phyloP scores from a whole-genome alignment of 352 stramenopile genomes.

The Elongisporangium senticosum region DNA sequence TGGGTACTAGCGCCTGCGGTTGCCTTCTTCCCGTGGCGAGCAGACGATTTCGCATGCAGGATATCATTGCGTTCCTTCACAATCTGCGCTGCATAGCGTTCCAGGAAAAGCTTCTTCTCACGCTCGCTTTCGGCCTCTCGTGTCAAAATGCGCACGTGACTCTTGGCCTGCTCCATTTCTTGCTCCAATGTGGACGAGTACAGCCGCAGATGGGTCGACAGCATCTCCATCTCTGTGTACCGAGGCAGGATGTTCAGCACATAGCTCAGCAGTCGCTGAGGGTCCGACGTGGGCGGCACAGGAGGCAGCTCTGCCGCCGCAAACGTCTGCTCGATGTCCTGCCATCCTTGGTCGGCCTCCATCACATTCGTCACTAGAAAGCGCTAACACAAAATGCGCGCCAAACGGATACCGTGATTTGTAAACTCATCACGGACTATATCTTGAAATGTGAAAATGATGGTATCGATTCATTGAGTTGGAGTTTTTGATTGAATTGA shows the following conservation, averaged over 20 bases:
- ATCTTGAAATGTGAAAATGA: background rate
- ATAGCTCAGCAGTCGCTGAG: slow-evolving; percentile 67
- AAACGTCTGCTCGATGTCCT: slow-evolving; percentile 51
- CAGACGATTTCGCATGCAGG: slow-evolving; percentile 44
- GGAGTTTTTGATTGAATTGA: slow-evolving; percentile 18
- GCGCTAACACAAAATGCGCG: slow-evolving; percentile 2
- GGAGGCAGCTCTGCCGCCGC: slow-evolving; percentile 44
- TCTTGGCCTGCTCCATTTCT: slow-evolving; percentile 67
- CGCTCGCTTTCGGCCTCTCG: slow-evolving; percentile 43
- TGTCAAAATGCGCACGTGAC: slow-evolving; percentile 47
- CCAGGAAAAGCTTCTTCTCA: slow-evolving; percentile 78
- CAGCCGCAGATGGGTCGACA: slow-evolving; percentile 65
- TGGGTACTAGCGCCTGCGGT: slow-evolving; percentile 13
- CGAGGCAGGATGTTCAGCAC: slow-evolving; percentile 67
- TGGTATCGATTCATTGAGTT: slow-evolving; percentile 6
- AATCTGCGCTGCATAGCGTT: slow-evolving; percentile 76
- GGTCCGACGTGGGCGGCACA: slow-evolving; percentile 67
- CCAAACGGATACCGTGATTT: background rate
- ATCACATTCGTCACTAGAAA: slow-evolving; percentile 7
- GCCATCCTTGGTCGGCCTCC: slow-evolving; percentile 28
- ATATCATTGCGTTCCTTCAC: slow-evolving; percentile 83
- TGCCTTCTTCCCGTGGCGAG: slow-evolving; percentile 31
- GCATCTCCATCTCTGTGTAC: slow-evolving; percentile 84
- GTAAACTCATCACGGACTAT: background rate
- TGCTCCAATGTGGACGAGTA: slow-evolving; percentile 68